Percentiles rank a stretch among this genome's conserved stretches.
Evolutionary conservation across 129 eudicot genomes (phyloP).

Genomic region (Apium graveolens): DNA sequence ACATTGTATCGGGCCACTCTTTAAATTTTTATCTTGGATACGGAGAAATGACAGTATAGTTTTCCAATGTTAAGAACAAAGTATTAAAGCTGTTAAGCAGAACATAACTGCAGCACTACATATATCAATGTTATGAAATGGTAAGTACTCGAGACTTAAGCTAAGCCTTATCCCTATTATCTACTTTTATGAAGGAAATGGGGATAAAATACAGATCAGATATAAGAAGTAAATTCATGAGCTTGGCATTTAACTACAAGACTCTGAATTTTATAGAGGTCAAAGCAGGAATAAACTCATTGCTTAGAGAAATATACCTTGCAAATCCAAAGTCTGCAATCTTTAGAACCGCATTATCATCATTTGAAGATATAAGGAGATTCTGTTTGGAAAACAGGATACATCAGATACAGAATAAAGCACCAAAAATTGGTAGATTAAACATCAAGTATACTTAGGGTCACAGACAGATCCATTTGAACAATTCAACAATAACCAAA

Average conservation of each 20-base stretch:
- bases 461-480: background rate
- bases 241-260: background rate
- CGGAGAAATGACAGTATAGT: background rate
- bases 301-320: slow-evolving; percentile 38
- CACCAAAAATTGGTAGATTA: background rate
- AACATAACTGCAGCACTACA: background rate
- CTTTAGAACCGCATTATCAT: slow-evolving; percentile 66
- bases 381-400: slow-evolving; percentile 44
- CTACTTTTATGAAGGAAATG: background rate
- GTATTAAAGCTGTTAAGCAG: background rate
- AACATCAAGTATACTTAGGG: background rate
- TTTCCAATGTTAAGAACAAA: background rate
- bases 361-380: slow-evolving; percentile 74
- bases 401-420: slow-evolving; percentile 15
- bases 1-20: background rate
- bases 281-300: background rate
- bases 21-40: background rate
- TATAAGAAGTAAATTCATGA: background rate
- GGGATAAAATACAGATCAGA: background rate
- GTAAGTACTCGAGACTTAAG: background rate
- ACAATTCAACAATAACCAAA: background rate
- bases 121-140: background rate
- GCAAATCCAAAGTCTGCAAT: slow-evolving; percentile 99
- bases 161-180: background rate
- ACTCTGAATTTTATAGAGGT: background rate